Percentiles rank a stretch among this genome's conserved stretches.
Conservation (phyloP, 805 yeast genomes). For the Hanseniaspora guilliermondii region DNA sequence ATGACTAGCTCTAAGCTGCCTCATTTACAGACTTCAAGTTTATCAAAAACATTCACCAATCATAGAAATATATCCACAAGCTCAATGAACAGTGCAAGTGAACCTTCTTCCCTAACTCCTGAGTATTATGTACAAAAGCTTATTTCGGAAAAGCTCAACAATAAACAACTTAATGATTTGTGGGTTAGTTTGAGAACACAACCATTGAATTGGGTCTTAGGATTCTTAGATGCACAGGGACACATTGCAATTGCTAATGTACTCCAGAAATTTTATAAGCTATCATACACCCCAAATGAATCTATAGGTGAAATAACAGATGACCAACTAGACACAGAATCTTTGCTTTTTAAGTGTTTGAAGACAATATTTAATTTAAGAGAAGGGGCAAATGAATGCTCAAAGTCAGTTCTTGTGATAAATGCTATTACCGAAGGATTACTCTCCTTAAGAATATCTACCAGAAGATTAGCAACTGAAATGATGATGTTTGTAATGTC, state of each 20-base stretch:
- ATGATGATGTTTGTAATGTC: constrained; percentile 47
- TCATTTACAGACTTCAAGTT: neutral
- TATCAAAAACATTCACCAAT: constrained; percentile 6
- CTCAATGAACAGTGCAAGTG: constrained; percentile 19
- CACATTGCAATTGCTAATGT: constrained; percentile 61
- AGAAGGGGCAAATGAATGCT: constrained; percentile 48
- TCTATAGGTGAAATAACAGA: constrained; percentile 26
- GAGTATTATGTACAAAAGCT: constrained; percentile 65
- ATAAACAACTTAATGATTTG: constrained; percentile 62
- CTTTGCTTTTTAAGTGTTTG: constrained; percentile 62
- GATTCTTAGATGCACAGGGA: constrained; percentile 70
- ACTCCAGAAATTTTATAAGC: constrained; percentile 39
- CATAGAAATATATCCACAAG: constrained; percentile 20
- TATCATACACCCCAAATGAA: constrained; percentile 17
- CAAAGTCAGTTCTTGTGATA: constrained; percentile 35
- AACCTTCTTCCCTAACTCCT: constrained; percentile 39
- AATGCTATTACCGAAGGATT: constrained; percentile 61
- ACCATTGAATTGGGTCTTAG: constrained; percentile 68
- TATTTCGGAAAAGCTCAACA: constrained; percentile 54
- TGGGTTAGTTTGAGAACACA: constrained; percentile 91
- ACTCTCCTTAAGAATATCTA: constrained; percentile 58
- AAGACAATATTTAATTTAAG: constrained; percentile 57
- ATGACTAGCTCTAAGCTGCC: neutral
- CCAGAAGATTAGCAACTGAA: constrained; percentile 72
- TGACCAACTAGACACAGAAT: constrained; percentile 54